Percentiles rank a stretch among this genome's conserved stretches.
Evolutionary conservation across 2,329 filamentous ascomycete species (phyloP).

Genomic region (Lomentospora prolificans): DNA sequence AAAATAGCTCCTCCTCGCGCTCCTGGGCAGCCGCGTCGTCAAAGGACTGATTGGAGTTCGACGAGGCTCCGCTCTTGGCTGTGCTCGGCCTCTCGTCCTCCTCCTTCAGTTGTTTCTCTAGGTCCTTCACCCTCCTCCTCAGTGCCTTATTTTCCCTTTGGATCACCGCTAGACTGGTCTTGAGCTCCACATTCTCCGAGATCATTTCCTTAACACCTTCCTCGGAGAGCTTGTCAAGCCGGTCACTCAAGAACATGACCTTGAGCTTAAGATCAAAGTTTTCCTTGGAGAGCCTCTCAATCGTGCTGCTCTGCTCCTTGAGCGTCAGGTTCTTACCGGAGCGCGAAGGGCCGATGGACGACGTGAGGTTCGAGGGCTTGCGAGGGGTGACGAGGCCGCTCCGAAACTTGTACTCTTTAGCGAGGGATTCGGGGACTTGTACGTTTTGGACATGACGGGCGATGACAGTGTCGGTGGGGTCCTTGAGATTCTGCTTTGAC

Average conservation of each 20-base stretch:
- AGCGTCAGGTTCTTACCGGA: constrained; percentile 69
- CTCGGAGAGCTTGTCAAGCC: constrained; percentile 85
- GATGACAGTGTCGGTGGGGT: constrained; percentile 80
- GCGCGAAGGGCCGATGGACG: constrained; percentile 37
- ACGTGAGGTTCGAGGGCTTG: constrained; percentile 38
- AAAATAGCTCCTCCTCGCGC: constrained; percentile 76
- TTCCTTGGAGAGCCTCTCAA: constrained; percentile 91
- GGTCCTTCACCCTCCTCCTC: constrained; percentile 69
- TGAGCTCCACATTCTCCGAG: constrained; percentile 90
- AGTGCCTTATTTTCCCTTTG: constrained; percentile 85
- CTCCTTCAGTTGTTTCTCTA: constrained; percentile 69
- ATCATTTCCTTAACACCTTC: constrained; percentile 98
- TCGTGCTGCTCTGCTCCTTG: constrained; percentile 95
- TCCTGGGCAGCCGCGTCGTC: constrained; percentile 51
- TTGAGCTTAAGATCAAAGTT: constrained; percentile 97
- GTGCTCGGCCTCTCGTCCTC: constrained; percentile 54
- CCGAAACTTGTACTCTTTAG: constrained; percentile 74
- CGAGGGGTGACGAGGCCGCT: constrained; percentile 52
- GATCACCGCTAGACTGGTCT: constrained; percentile 77
- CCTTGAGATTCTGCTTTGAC: constrained; percentile 38
- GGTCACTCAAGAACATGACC: constrained; percentile 92
- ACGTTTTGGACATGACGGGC: constrained; percentile 83
- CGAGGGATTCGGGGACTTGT: constrained; percentile 80
- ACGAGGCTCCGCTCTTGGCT: constrained; percentile 44
- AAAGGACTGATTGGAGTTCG: constrained; percentile 44